Evolutionary conservation across 495 filamentous ascomycete species (phyloP), one percentile per base, ranked within the genome.

Genomic region (Penicillium lagena): DNA sequence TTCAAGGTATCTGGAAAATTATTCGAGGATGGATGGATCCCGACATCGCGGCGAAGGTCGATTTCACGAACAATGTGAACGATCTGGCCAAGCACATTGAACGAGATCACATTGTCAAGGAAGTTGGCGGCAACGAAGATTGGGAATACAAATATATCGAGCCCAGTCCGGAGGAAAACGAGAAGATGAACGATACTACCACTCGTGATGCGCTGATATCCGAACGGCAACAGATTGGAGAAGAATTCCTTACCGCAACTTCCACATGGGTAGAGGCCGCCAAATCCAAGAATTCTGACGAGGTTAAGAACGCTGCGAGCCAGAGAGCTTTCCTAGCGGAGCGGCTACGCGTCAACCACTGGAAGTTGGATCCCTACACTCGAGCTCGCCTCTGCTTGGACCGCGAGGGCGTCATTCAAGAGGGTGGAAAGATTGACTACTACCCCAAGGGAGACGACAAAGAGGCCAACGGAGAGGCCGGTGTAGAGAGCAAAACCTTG

Each of bases 21-120:
- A 90, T 96, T 59, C 81, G 78, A 49, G 88, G 87, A 56, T 96
- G 90, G 93, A 82, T 98, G 47, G 93, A 96, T 66, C 93, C 93
- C 1, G 90, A 95, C 14, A 90, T 98, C 28, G 93, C 90, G 29
- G 77, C 79, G 59, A 96, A 96, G 62, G 85, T 98, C 28, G 83
- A 96, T 60, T 98, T 98, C 68, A 93, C 87, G 34, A 88, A 85
- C 52, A 85, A 71, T 48, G 62, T 79, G 39, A 76, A 79, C 32
- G 93, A 96, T 29, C 69, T 98, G 37, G 77, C 82, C 51, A 71
- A 81, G 35, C 95, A 83, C 60, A 81, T 98, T 49, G 68, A 78
- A 3, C 67, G 63, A 12, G 67, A 74, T 28, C 82, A 85, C 42
- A 86, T 96, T 39, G 72, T 79, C 30, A 77, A 78, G 44, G 87